These are phyloP conservation scores for Ilex aquifolium DNA, from an alignment of 257 asterid genomes.

Conservation along the genomic window DNA sequence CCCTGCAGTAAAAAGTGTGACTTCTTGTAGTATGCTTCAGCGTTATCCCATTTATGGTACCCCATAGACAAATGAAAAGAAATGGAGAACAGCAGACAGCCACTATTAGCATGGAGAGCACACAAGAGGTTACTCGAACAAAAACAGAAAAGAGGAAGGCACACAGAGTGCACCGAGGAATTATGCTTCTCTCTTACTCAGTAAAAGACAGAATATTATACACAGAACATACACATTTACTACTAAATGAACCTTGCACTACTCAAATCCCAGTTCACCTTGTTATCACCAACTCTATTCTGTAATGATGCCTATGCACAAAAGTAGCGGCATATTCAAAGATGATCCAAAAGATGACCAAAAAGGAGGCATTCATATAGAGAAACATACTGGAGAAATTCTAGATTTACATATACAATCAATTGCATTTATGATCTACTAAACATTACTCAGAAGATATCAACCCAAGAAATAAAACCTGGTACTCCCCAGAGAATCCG, in stretches of 20 bases:
- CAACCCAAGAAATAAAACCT: slow-evolving; percentile 39
- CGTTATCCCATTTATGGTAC: no score
- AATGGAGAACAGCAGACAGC: neutral
- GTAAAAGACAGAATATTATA: no score
- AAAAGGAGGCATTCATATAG: neutral
- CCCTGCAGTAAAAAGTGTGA: slow-evolving; percentile 39
- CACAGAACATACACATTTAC: neutral
- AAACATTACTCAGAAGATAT: neutral
- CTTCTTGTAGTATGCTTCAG: no score
- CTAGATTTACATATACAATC: neutral
- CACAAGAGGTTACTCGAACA: neutral
- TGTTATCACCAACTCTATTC: no score
- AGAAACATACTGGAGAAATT: neutral
- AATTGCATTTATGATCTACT: neutral
- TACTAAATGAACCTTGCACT: no score
- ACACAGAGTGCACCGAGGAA: neutral
- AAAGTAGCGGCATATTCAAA: no score
- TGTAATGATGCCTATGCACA: no score
- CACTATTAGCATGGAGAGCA: neutral
- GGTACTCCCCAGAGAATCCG: slow-evolving; percentile 99
- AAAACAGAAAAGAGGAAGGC: neutral
- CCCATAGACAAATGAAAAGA: neutral
- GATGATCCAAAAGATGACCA: no score
- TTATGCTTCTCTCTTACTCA: no score
- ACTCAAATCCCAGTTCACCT: neutral